These are phyloP conservation scores for Solanum acaule DNA, from an alignment of 257 asterid genomes.

Conservation along the genomic window DNA sequence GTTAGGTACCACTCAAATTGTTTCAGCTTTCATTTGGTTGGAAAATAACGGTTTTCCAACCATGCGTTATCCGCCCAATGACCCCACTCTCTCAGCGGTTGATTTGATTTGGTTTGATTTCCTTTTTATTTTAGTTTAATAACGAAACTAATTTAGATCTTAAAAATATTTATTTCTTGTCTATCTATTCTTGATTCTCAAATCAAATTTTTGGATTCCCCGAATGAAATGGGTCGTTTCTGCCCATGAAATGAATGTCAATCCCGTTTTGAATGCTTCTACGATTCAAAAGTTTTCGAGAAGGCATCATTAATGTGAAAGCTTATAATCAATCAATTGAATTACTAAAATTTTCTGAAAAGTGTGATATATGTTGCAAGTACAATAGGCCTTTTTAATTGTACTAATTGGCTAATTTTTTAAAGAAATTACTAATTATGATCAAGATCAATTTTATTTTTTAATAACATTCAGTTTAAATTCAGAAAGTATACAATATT, in stretches of 20 bases:
- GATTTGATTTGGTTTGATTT: background rate
- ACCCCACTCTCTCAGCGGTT: background rate
- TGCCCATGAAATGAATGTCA: background rate
- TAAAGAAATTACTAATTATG: background rate
- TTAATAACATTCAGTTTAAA: background rate
- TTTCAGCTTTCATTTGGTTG: conserved; percentile 7
- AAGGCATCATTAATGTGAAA: background rate
- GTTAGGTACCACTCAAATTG: background rate
- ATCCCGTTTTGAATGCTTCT: too few species aligned
- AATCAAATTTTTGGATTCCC: background rate
- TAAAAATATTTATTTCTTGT: too few species aligned
- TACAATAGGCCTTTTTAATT: background rate
- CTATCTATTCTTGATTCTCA: too few species aligned
- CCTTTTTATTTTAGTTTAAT: too few species aligned
- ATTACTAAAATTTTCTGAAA: too few species aligned
- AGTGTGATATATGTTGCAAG: background rate
- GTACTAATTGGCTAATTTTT: background rate
- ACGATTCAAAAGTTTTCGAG: too few species aligned
- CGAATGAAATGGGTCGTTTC: background rate
- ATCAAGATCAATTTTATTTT: background rate
- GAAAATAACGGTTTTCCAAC: conserved; percentile 10
- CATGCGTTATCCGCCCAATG: background rate
- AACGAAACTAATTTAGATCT: background rate
- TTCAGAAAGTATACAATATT: background rate
- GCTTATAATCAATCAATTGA: background rate